These are phyloP conservation scores for Carpinus viminea DNA, from an alignment of 306 rosid genomes.

Conservation along the genomic window DNA sequence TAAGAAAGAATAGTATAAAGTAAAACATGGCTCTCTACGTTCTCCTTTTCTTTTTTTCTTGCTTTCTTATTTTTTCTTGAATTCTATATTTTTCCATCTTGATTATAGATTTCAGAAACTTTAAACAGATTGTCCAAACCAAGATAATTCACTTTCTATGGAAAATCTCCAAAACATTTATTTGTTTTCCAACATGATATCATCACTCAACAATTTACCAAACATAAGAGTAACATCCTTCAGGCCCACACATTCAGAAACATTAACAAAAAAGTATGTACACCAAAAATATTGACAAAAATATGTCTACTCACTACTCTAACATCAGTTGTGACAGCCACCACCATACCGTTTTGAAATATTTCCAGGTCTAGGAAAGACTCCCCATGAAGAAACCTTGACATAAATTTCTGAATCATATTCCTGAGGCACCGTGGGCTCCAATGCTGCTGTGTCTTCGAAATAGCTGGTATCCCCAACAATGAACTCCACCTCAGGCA, in stretches of 20 bases:
- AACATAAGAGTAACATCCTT: neutral
- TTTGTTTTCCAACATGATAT: neutral
- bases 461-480: slow-evolving; percentile 71
- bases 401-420: slow-evolving; percentile 64
- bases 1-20: neutral
- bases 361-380: slow-evolving; percentile 86
- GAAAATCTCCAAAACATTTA: neutral
- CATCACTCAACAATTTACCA: neutral
- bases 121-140: neutral
- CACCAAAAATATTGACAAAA: too few species aligned
- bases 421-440: slow-evolving; percentile 41
- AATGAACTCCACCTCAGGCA: slow-evolving; percentile 79
- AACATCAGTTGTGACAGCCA: slow-evolving; percentile 6
- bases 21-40: neutral
- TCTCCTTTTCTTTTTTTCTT: neutral
- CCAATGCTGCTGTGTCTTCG: slow-evolving; percentile 29
- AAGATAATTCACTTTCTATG: neutral
- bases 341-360: slow-evolving; percentile 76
- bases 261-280: neutral
- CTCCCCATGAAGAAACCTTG: slow-evolving; percentile 96
- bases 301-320: neutral
- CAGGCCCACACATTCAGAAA: neutral
- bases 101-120: neutral
- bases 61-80: neutral
- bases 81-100: neutral